Conservation (phyloP, 352 stramenopile genomes). For the Elongisporangium senticosum region DNA sequence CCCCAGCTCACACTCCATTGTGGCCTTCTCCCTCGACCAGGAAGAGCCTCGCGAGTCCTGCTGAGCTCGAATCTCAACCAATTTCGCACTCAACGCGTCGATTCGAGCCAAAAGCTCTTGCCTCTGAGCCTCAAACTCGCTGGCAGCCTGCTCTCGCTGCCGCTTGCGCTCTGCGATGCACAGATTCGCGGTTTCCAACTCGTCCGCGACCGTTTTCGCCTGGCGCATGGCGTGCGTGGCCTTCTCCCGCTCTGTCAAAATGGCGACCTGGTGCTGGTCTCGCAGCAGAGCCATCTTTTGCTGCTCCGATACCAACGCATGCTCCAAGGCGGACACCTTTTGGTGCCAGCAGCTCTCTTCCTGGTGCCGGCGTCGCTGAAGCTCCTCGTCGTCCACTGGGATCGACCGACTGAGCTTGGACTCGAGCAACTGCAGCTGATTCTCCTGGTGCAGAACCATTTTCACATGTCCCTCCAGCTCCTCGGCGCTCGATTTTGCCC, state of each 20-base stretch:
- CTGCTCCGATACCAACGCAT: constrained; percentile 34
- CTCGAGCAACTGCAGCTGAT: constrained; percentile 44
- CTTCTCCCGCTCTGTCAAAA: constrained; percentile 39
- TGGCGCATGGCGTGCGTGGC: constrained; percentile 33
- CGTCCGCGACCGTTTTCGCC: constrained; percentile 28
- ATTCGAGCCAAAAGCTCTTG: constrained; percentile 18
- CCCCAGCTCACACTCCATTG: constrained; percentile 9
- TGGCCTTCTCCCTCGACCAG: constrained; percentile 6
- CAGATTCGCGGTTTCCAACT: constrained; percentile 67
- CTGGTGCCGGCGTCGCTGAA: constrained; percentile 23
- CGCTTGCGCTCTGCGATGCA: constrained; percentile 65
- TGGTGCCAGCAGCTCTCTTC: constrained; percentile 64
- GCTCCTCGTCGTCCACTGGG: constrained; percentile 41
- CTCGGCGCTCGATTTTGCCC: constrained; percentile 11
- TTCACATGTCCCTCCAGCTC: constrained; percentile 29
- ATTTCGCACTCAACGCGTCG: constrained; percentile 10
- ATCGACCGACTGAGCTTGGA: constrained; percentile 43
- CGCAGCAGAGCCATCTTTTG: constrained; percentile 31
- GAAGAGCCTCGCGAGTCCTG: background rate
- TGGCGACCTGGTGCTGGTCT: constrained; percentile 28
- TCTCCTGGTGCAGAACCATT: constrained; percentile 28
- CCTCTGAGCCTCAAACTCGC: constrained; percentile 20
- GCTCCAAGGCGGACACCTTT: constrained; percentile 44
- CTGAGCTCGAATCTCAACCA: constrained; percentile 6
- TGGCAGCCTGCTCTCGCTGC: constrained; percentile 38